Conservation (phyloP, 2,329 filamentous ascomycete genomes). For the Stylonectria norvegica region DNA sequence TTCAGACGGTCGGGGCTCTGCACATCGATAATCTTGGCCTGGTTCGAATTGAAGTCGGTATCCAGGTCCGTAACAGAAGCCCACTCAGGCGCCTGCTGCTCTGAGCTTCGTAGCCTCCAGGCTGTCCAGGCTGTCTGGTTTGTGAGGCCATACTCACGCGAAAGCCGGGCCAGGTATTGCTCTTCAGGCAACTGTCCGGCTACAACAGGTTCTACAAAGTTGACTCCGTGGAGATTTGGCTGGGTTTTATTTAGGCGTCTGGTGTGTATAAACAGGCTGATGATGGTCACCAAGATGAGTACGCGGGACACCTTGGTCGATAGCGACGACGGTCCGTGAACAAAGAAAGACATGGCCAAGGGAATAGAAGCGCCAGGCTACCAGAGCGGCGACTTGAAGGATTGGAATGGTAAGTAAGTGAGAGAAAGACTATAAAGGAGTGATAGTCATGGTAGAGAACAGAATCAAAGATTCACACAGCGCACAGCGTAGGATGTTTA, state of each 20-base stretch:
- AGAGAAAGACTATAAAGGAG: conserved; percentile 17
- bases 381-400: conserved; percentile 6
- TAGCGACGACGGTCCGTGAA: conserved; percentile 21
- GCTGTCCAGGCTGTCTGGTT: conserved; percentile 33
- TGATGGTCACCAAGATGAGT: conserved; percentile 24
- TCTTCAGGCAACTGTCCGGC: conserved; percentile 29
- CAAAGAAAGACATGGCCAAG: conserved; percentile 12
- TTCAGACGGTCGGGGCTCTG: conserved; percentile 21
- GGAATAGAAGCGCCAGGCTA: conserved; percentile 5
- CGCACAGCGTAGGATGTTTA: too few species aligned
- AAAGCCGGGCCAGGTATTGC: conserved; percentile 30
- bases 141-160: conserved; percentile 26
- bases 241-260: conserved; percentile 13
- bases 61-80: conserved; percentile 29
- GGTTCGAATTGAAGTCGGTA: conserved; percentile 30
- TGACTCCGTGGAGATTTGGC: conserved; percentile 1
- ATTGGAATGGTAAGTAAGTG: conserved; percentile 3
- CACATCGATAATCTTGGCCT: conserved; percentile 27
- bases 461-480: too few species aligned
- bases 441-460: too few species aligned
- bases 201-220: conserved; percentile 13
- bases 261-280: conserved; percentile 23
- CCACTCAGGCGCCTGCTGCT: conserved; percentile 27
- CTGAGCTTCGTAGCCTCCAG: conserved; percentile 31
- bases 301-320: conserved; percentile 23